These are phyloP conservation scores for Auricularia cornea DNA, from an alignment of 768 basidiomycete genomes.

Conservation along the genomic window DNA sequence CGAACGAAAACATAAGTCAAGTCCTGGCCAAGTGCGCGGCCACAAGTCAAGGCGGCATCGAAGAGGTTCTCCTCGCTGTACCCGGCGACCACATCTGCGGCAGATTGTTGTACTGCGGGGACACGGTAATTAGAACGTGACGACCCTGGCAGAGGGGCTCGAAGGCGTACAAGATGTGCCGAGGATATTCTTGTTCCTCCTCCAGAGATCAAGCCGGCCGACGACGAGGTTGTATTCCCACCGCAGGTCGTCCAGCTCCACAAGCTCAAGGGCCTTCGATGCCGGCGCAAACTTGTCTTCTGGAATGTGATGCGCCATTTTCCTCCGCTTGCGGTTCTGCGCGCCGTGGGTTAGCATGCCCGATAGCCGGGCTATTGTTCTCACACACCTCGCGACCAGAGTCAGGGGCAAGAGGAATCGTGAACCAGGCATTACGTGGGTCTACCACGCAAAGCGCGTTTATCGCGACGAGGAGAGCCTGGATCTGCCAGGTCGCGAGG, in stretches of 20 bases:
- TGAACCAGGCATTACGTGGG: constrained; percentile 73
- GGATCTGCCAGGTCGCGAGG: constrained; percentile 59
- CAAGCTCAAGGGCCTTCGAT: constrained; percentile 64
- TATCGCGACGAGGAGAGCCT: constrained; percentile 80
- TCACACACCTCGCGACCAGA: constrained; percentile 37
- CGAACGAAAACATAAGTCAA: not conserved
- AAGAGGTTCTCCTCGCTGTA: not conserved
- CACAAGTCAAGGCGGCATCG: not conserved
- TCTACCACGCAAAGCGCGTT: constrained; percentile 83
- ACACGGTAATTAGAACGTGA: constrained; percentile 1
- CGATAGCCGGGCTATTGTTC: not conserved
- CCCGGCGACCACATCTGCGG: not conserved
- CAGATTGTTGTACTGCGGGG: constrained; percentile 12
- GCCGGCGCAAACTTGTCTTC: constrained; percentile 57
- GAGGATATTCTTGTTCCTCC: constrained; percentile 44
- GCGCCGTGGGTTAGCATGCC: constrained; percentile 9
- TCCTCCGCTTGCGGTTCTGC: constrained; percentile 63
- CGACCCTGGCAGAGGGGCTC: no score
- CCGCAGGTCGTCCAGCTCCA: constrained; percentile 71
- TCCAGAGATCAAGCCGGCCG: constrained; percentile 68
- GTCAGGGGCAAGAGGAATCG: constrained; percentile 47
- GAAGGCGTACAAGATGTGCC: constrained; percentile 49
- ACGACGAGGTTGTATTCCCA: constrained; percentile 69
- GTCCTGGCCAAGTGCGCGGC: not conserved
- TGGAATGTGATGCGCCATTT: constrained; percentile 67